These are phyloP conservation scores for Populus simonii DNA, from an alignment of 345 rosid species.

Conservation along the genomic window DNA sequence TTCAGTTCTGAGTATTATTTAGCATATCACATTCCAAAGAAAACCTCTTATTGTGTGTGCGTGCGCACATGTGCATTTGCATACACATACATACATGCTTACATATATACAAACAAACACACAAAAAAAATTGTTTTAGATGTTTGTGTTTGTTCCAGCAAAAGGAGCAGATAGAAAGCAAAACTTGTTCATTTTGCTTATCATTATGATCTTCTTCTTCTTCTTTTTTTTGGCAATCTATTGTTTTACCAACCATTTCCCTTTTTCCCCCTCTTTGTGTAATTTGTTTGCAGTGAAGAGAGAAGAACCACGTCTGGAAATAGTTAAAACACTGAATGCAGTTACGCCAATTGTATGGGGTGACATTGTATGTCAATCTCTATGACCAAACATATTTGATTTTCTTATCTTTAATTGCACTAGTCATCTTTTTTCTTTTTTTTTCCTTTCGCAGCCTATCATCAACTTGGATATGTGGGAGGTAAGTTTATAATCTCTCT, in stretches of 20 bases:
- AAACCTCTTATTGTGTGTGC: too few relatives aligned
- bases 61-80: too few relatives aligned
- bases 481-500: slow-evolving; percentile 39
- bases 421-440: slow-evolving; percentile 31
- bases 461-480: slow-evolving; percentile 90
- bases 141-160: too few relatives aligned
- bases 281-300: slow-evolving; percentile 61
- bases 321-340: slow-evolving; percentile 73
- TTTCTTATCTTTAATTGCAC: slow-evolving; percentile 2
- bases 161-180: too few relatives aligned
- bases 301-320: slow-evolving; percentile 63
- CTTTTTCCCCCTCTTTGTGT: too few relatives aligned
- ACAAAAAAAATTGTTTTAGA: too few relatives aligned
- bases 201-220: not conserved
- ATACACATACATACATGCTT: too few relatives aligned
- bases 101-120: too few relatives aligned
- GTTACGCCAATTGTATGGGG: slow-evolving; percentile 77
- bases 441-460: slow-evolving; percentile 69
- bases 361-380: slow-evolving; percentile 60
- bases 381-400: not conserved
- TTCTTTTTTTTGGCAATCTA: not conserved
- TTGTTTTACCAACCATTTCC: not conserved
- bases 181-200: not conserved
- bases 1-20: too few relatives aligned
- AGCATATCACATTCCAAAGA: too few relatives aligned